Evolutionary conservation across 768 basidiomycete genomes (phyloP).

Genomic region (Auriscalpium orientale): DNA sequence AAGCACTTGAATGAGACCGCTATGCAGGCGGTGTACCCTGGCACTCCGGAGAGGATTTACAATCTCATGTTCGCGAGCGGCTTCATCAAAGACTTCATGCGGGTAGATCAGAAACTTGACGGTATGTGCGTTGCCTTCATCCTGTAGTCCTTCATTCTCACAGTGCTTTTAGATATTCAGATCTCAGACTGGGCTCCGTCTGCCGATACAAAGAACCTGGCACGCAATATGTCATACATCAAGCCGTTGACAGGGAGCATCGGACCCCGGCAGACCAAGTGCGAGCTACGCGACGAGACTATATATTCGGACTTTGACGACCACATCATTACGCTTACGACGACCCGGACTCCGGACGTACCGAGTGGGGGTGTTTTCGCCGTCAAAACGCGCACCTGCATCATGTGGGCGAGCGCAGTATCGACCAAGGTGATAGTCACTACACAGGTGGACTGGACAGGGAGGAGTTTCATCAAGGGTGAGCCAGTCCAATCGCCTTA

Average conservation of each 20-base stretch:
- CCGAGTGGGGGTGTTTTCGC: constrained; percentile 89
- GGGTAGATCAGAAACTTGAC: constrained; percentile 76
- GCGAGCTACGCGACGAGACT: constrained; percentile 87
- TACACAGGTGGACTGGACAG: constrained; percentile 92
- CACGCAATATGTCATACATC: constrained; percentile 92
- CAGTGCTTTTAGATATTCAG: constrained; percentile 64
- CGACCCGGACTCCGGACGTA: constrained; percentile 89
- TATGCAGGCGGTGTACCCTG: constrained; percentile 74
- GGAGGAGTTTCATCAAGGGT: constrained; percentile 96
- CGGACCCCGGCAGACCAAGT: constrained; percentile 93
- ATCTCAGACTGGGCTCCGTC: constrained; percentile 90
- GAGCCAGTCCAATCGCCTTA: constrained; percentile 5
- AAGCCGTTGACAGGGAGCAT: constrained; percentile 83
- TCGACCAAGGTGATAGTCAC: constrained; percentile 79
- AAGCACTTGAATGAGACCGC: constrained; percentile 67
- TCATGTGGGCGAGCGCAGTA: constrained; percentile 85
- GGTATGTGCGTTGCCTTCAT: constrained; percentile 43
- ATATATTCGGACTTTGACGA: constrained; percentile 77
- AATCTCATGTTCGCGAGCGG: constrained; percentile 94
- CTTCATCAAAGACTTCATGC: constrained; percentile 92
- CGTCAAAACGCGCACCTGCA: constrained; percentile 90
- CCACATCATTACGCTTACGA: constrained; percentile 76
- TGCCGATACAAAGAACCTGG: constrained; percentile 56
- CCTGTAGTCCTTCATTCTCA: background rate
- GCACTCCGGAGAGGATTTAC: constrained; percentile 91